phyloP scores from a whole-genome alignment of 129 eudicot genomes.

The Cynara cardunculus region DNA sequence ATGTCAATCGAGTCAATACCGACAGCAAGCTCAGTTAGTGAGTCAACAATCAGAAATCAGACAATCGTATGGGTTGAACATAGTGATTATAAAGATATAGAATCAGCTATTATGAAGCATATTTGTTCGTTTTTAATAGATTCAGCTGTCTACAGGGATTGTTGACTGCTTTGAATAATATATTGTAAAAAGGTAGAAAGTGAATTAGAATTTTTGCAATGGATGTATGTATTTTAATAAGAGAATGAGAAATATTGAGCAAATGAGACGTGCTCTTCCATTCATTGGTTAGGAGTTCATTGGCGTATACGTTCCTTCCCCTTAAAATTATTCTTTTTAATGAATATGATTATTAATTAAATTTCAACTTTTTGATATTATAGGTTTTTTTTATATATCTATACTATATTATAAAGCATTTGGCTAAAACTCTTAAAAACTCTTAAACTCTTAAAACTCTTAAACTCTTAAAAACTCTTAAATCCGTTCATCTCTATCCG shows the following conservation, averaged over 20 bases:
- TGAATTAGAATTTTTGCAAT: not conserved
- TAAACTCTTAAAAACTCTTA: too few species aligned
- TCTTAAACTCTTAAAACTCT: too few species aligned
- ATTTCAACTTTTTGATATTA: too few species aligned
- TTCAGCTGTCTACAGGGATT: conserved; percentile 56
- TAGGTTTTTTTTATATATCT: too few species aligned
- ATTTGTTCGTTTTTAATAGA: conserved; percentile 51
- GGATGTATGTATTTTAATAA: not conserved
- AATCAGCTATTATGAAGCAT: conserved; percentile 37
- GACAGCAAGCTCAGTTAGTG: conserved; percentile 47
- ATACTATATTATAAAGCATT: too few species aligned
- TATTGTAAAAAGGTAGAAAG: not conserved
- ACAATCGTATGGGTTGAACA: not conserved
- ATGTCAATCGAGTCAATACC: conserved; percentile 45
- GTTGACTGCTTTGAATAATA: conserved; percentile 19
- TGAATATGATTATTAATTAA: not conserved
- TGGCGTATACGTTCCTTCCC: not conserved
- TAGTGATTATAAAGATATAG: conserved; percentile 36
- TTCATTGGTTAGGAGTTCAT: conserved; percentile 6
- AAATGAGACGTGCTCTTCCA: not conserved
- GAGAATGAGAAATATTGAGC: not conserved
- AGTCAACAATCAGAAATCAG: conserved; percentile 1
- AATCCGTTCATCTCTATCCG: too few species aligned
- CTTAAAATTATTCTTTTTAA: not conserved
- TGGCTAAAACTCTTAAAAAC: too few species aligned